Percentiles rank a stretch among this genome's conserved stretches.
phyloP scores from a whole-genome alignment of 73 alveolate genomes.

The Paramecium pentaurelia region DNA sequence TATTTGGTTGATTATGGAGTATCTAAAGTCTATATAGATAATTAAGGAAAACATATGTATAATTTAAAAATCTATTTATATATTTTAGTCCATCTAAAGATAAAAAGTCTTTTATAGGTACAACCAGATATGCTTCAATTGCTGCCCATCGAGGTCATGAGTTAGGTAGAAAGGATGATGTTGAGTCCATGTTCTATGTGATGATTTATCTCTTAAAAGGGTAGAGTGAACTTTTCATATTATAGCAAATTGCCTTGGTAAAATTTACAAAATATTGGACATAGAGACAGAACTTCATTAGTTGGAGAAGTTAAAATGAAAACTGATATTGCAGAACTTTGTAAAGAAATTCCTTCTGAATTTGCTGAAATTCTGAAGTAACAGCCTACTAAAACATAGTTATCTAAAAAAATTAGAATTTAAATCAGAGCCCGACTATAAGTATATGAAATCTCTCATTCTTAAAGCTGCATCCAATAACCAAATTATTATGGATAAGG shows the following conservation, averaged over 20 bases:
- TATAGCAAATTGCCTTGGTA: constrained; percentile 62
- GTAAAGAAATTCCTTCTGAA: constrained; percentile 31
- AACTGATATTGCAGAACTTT: neutral
- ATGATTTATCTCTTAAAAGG: constrained; percentile 71
- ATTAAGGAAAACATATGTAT: constrained; percentile 46
- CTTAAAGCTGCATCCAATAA: constrained; percentile 1
- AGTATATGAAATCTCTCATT: neutral
- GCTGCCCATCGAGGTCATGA: constrained; percentile 78
- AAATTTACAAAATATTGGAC: constrained; percentile 58
- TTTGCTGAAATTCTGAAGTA: constrained; percentile 35
- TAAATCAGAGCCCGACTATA: constrained; percentile 46
- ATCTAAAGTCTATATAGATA: constrained; percentile 53
- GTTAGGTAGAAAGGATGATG: constrained; percentile 78
- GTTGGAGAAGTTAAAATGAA: constrained; percentile 46
- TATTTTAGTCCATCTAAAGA: constrained; percentile 2
- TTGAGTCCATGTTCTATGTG: constrained; percentile 70
- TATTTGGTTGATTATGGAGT: constrained; percentile 57
- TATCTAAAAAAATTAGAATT: constrained; percentile 36
- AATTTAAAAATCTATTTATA: neutral
- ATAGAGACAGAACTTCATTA: constrained; percentile 51
- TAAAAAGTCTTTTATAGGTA: constrained; percentile 59
- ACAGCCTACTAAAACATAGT: neutral
- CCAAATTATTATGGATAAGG: constrained; percentile 1
- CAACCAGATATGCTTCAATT: constrained; percentile 82
- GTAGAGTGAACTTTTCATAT: neutral